These are phyloP conservation scores for Oryza officinalis DNA, from an alignment of 176 grass and related monocot genomes.

Conservation along the genomic window DNA sequence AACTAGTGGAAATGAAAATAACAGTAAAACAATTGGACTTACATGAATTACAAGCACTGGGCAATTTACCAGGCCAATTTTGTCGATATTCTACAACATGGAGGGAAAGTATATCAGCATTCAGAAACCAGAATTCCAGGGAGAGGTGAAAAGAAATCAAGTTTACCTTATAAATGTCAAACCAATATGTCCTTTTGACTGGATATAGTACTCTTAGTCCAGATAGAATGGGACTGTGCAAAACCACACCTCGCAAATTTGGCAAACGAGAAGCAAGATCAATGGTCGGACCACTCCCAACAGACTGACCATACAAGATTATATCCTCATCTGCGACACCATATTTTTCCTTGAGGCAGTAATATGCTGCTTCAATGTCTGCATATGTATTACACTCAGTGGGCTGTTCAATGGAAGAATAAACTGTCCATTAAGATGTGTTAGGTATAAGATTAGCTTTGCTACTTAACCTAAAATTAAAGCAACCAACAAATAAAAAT, in stretches of 20 bases:
- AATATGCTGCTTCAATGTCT: slow-evolving; percentile 93
- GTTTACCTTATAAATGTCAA: slow-evolving; percentile 96
- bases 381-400: slow-evolving; percentile 95
- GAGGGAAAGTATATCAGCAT: slow-evolving; percentile 39
- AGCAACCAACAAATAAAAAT: slow-evolving; percentile 30
- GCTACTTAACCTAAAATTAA: slow-evolving; percentile 25
- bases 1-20: not conserved
- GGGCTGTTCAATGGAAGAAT: slow-evolving; percentile 78
- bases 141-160: not conserved
- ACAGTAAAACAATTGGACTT: slow-evolving; percentile 40
- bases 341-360: slow-evolving; percentile 89
- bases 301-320: slow-evolving; percentile 88
- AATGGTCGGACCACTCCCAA: slow-evolving; percentile 90
- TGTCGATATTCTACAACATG: slow-evolving; percentile 73
- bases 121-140: slow-evolving; percentile 7
- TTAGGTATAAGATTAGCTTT: slow-evolving; percentile 43
- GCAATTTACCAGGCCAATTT: slow-evolving; percentile 76
- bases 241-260: slow-evolving; percentile 82
- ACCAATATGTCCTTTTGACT: slow-evolving; percentile 79
- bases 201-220: slow-evolving; percentile 89
- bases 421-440: slow-evolving; percentile 56
- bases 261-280: slow-evolving; percentile 83
- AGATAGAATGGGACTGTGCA: slow-evolving; percentile 90
- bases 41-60: slow-evolving; percentile 91
- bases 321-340: slow-evolving; percentile 73